Percentiles rank a stretch among this genome's conserved stretches.
These are phyloP conservation scores for Microcyclosporella mali DNA, from an alignment of 2,329 filamentous ascomycete genomes.

Conservation along the genomic window DNA sequence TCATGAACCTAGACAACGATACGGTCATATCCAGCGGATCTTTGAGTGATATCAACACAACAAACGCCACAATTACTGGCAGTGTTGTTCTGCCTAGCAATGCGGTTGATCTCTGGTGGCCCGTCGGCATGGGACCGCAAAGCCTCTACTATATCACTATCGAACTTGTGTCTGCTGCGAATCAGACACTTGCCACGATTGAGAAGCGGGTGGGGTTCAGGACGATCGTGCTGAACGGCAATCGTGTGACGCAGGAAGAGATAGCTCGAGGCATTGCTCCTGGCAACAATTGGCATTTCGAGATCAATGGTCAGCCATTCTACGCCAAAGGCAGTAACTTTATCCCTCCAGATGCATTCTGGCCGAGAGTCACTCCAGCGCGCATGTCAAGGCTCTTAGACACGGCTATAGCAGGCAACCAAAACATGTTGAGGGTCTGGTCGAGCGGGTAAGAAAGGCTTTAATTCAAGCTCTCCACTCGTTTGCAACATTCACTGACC, in stretches of 20 bases:
- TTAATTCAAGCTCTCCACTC: too few relatives aligned
- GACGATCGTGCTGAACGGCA: constrained; percentile 55
- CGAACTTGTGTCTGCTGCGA: constrained; percentile 36
- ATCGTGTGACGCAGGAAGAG: constrained; percentile 49
- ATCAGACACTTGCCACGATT: constrained; percentile 37
- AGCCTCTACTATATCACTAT: constrained; percentile 53
- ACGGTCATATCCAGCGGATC: constrained; percentile 34
- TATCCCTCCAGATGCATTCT: constrained; percentile 58
- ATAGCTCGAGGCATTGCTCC: constrained; percentile 50
- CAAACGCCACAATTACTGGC: constrained; percentile 45
- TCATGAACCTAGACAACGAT: constrained; percentile 43
- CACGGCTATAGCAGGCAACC: constrained; percentile 51
- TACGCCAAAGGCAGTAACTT: constrained; percentile 61
- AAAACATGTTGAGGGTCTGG: constrained; percentile 61
- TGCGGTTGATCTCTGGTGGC: constrained; percentile 56
- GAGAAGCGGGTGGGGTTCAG: constrained; percentile 55
- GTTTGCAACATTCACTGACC: too few relatives aligned
- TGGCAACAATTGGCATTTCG: constrained; percentile 58
- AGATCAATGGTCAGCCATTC: constrained; percentile 58
- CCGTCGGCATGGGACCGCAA: constrained; percentile 51
- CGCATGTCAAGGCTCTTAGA: constrained; percentile 51
- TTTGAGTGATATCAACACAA: constrained; percentile 38
- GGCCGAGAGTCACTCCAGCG: constrained; percentile 51
- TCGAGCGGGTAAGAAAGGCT: constrained; percentile 33
- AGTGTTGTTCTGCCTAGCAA: constrained; percentile 38